A percentile compares a stretch with the other conserved stretches of the same genome.
Conservation (phyloP, 495 filamentous ascomycete genomes). For the Podospora didyma region DNA sequence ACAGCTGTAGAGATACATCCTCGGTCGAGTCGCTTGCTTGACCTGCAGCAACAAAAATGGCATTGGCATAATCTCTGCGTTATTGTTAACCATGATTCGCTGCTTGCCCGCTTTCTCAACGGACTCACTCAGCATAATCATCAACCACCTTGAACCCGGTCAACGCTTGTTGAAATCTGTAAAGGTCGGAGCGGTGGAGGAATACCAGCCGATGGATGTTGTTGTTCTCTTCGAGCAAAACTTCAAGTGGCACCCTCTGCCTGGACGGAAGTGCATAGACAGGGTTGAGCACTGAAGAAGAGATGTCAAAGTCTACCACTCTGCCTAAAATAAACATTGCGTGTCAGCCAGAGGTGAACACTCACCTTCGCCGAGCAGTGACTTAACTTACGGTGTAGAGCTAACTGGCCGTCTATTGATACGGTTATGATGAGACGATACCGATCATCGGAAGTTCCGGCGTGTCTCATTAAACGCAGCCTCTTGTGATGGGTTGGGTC, state of each 20-base stretch:
- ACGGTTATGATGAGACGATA: constrained; percentile 5
- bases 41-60: not conserved
- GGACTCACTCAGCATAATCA: constrained; percentile 1
- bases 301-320: constrained; percentile 4
- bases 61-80: not conserved
- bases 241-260: not conserved
- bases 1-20: constrained; percentile 1
- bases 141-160: constrained; percentile 6
- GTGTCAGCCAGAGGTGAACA: not conserved
- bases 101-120: not conserved
- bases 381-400: not conserved
- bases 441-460: not conserved
- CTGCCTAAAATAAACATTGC: not conserved
- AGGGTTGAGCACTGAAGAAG: not conserved
- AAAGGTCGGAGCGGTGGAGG: not conserved
- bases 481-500: not conserved
- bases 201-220: not conserved
- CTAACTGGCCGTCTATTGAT: not conserved
- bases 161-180: constrained; percentile 6
- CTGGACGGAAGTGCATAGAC: not conserved
- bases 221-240: not conserved
- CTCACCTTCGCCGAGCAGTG: not conserved
- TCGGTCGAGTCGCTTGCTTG: not conserved
- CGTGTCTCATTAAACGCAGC: not conserved
- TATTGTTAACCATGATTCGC: not conserved